Base-by-base conservation (phyloP, 1,284 basidiomycete species). In the Ceratobasidium sp. region DNA sequence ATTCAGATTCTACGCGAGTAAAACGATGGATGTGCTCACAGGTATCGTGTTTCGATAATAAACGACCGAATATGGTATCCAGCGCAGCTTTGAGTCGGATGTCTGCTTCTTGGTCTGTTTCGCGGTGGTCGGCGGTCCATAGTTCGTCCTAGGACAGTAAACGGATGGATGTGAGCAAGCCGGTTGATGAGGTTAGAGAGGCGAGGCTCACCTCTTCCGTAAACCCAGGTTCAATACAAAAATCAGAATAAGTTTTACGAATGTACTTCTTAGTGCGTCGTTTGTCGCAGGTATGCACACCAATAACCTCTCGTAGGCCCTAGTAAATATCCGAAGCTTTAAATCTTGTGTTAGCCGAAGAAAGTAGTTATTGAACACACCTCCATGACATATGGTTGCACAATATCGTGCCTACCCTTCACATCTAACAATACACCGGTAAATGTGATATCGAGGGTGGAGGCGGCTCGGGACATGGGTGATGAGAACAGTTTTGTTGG, bases 261-360 rank as follows among this genome's bases (percentile, higher is more conserved):
- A 96, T 91, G 68, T 88, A 87, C 0, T 90, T 87, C 74, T 87
- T 86, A 0, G 89, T 86, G 15, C 86, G 86, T 9, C 94, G 89
- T 80, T 89, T 88, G 82, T 95, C 94, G 82, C 93, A 95, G 0
- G 92, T 93, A 81, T 94, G 92, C 0, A 89, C 87, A 0, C 93
- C 93, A 75, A 90, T 89, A 77, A 89, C 86, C 84, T 95, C 93
- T 20, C 93, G 89, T 42, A 89, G 87, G 79, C 91, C 87, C 92
- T 93, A 38, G 28, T 33, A 54, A 54, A 20, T 9, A n/a, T n/a
- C n/a, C n/a, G n/a, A n/a, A n/a, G n/a, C n/a, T n/a, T n/a, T n/a
- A n/a, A n/a, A n/a, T n/a, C n/a, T n/a, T n/a, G n/a, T n/a, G n/a
- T 33, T 33, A 33, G 33, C 33, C n/a, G 33, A 20, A 23, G 75